These are phyloP conservation scores for Sparassis latifolia DNA, from an alignment of 1,284 basidiomycete species.

Conservation along the genomic window DNA sequence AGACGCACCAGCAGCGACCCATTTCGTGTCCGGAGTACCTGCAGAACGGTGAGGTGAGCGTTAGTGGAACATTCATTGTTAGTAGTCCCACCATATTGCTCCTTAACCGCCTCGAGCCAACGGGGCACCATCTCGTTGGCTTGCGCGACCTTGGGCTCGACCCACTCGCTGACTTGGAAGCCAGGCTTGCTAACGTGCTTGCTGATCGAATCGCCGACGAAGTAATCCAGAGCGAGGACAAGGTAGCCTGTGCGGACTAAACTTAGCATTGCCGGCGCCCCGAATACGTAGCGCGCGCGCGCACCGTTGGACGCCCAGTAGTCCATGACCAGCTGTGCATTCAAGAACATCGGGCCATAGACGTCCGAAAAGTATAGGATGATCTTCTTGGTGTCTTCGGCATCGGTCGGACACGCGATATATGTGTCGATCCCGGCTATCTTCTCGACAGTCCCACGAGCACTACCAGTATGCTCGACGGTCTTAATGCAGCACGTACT, in stretches of 20 bases:
- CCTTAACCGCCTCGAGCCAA: slow-evolving; percentile 44
- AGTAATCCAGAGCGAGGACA: slow-evolving; percentile 50
- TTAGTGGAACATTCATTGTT: not conserved
- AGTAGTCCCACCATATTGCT: slow-evolving; percentile 32
- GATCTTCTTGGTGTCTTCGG: slow-evolving; percentile 28
- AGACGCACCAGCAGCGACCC: slow-evolving; percentile 30
- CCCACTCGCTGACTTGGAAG: slow-evolving; percentile 29
- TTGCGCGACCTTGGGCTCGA: slow-evolving; percentile 25
- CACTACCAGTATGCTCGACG: slow-evolving; percentile 41
- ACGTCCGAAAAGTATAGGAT: slow-evolving; percentile 45
- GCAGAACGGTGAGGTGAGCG: not conserved
- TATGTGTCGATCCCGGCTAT: slow-evolving; percentile 47
- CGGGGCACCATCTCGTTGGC: slow-evolving; percentile 34
- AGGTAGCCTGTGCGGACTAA: slow-evolving; percentile 34
- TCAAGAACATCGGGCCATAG: slow-evolving; percentile 40
- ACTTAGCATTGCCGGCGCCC: not conserved
- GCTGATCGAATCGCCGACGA: slow-evolving; percentile 44
- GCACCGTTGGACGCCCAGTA: slow-evolving; percentile 44
- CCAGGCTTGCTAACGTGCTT: slow-evolving; percentile 35
- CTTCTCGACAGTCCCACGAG: slow-evolving; percentile 34
- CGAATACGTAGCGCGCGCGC: slow-evolving; percentile 2
- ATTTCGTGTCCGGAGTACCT: slow-evolving; percentile 17
- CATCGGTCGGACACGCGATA: slow-evolving; percentile 34
- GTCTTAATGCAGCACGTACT: slow-evolving; percentile 31
- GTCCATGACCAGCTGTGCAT: slow-evolving; percentile 46